Conservation (phyloP, 2,329 filamentous ascomycete species). For the Aspergillus uvarum region DNA sequence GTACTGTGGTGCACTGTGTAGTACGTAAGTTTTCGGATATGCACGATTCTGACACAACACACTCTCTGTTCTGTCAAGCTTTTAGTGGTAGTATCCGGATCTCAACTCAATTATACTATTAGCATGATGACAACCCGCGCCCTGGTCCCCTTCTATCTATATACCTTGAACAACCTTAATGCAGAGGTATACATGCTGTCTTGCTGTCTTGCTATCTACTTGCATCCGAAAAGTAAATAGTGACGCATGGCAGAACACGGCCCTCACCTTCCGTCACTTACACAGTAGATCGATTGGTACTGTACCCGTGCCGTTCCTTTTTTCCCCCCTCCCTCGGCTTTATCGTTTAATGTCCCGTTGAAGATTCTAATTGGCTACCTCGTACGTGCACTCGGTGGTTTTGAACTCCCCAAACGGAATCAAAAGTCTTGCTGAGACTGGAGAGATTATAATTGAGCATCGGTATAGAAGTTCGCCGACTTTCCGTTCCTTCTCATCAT, state of each 20-base stretch:
- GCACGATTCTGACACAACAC: neutral
- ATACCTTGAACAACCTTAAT: no score
- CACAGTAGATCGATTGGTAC: neutral
- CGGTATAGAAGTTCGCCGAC: neutral
- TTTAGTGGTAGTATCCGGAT: neutral
- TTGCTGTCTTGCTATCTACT: no score
- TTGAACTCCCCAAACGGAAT: no score
- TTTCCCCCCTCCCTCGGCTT: no score
- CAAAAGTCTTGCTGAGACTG: no score
- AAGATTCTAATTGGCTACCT: no score
- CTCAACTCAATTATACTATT: neutral
- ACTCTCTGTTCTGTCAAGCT: neutral
- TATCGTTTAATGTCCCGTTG: no score
- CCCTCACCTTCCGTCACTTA: neutral
- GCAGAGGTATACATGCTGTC: no score
- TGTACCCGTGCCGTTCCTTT: no score
- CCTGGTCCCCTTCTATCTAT: neutral
- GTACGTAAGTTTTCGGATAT: neutral
- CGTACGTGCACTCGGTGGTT: no score
- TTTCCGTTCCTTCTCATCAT: neutral
- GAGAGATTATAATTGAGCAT: neutral
- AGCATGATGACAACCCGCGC: neutral
- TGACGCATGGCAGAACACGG: neutral
- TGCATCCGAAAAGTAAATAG: neutral
- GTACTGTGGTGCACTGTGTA: neutral